These are phyloP conservation scores for Osmanthus fragrans DNA, from an alignment of 257 asterid genomes.

Conservation along the genomic window DNA sequence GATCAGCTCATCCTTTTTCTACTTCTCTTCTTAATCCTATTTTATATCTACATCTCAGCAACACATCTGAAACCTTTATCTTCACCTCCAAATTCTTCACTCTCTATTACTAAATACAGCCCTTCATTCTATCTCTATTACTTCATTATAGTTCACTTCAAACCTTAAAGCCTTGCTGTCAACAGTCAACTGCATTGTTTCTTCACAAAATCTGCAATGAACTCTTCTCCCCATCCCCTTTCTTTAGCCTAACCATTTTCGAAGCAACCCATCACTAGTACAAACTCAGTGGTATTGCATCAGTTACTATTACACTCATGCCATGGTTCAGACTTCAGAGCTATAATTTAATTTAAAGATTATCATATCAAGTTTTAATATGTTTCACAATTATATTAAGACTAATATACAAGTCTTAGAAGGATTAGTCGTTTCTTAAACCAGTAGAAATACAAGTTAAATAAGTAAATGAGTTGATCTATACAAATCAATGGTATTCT, in stretches of 20 bases:
- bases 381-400: neutral
- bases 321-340: neutral
- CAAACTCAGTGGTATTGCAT: neutral
- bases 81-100: neutral
- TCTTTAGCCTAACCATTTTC: neutral
- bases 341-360: too few species aligned
- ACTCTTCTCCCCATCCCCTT: neutral
- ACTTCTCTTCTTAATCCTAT: neutral
- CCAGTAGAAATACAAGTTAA: neutral
- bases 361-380: neutral
- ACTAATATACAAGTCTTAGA: neutral
- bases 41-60: neutral
- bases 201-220: conserved; percentile 3
- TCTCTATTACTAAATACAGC: neutral
- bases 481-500: neutral
- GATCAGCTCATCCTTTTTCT: neutral
- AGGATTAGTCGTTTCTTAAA: neutral
- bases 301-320: neutral
- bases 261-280: neutral
- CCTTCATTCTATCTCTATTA: neutral
- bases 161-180: neutral
- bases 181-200: neutral
- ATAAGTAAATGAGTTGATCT: neutral
- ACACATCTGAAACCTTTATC: neutral
- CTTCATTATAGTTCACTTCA: neutral